Conservation (phyloP, 768 basidiomycete genomes). For the Wakefieldia striispora region DNA sequence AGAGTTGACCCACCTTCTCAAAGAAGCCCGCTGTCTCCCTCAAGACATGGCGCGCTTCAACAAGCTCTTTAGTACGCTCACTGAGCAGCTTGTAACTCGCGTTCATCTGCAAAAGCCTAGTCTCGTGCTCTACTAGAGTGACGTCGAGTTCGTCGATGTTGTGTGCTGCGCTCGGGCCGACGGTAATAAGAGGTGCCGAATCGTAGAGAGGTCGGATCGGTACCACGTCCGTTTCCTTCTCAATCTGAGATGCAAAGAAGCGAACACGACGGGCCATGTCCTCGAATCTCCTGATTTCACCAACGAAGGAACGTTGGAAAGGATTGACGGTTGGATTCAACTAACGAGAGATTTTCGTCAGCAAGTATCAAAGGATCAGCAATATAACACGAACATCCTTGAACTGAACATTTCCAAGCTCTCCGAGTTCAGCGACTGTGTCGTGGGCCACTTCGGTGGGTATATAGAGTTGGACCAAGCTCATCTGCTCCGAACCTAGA, state of each 20-base stretch:
- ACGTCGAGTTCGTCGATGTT: slow-evolving; percentile 92
- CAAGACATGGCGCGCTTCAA: slow-evolving; percentile 93
- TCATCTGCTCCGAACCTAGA: slow-evolving; percentile 95
- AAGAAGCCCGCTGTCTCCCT: slow-evolving; percentile 97
- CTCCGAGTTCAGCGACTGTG: slow-evolving; percentile 91
- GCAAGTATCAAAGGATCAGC: not conserved
- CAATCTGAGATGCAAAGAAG: slow-evolving; percentile 84
- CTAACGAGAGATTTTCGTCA: slow-evolving; percentile 39
- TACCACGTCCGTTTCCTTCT: slow-evolving; percentile 79
- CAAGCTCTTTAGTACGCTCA: slow-evolving; percentile 79
- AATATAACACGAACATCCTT: slow-evolving; percentile 73
- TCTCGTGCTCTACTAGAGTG: slow-evolving; percentile 83
- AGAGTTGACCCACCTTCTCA: slow-evolving; percentile 56
- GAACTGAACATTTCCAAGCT: slow-evolving; percentile 94
- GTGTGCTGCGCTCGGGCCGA: slow-evolving; percentile 90
- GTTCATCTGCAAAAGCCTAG: slow-evolving; percentile 85
- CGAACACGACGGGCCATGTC: slow-evolving; percentile 95
- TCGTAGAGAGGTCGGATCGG: slow-evolving; percentile 85
- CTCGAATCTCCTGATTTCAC: slow-evolving; percentile 91
- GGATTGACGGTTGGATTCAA: slow-evolving; percentile 93
- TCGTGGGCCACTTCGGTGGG: slow-evolving; percentile 98
- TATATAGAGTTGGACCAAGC: slow-evolving; percentile 94
- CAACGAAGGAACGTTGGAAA: slow-evolving; percentile 97
- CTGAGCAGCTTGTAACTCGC: slow-evolving; percentile 86
- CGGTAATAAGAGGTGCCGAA: slow-evolving; percentile 81